These are phyloP conservation scores for Fibroporia radiculosa DNA, from an alignment of 768 basidiomycete species.

Conservation along the genomic window DNA sequence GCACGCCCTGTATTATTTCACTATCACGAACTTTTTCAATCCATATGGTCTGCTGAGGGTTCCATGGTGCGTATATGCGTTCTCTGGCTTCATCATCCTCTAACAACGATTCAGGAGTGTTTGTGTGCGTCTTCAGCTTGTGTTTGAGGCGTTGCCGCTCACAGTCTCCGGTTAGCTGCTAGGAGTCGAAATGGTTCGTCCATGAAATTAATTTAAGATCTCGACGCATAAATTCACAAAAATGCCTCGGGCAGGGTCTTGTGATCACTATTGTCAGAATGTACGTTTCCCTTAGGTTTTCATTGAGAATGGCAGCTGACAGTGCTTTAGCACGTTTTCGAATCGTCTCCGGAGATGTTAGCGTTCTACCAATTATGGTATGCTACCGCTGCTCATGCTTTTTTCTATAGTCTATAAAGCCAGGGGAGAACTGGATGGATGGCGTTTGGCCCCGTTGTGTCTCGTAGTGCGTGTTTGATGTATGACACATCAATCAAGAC, in stretches of 20 bases:
- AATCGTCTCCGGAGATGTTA: background rate
- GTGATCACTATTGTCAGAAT: background rate
- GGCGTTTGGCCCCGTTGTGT: too few species aligned
- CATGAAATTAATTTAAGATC: background rate
- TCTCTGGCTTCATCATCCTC: background rate
- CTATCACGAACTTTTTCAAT: background rate
- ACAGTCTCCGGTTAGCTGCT: background rate
- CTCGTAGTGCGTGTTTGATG: too few species aligned
- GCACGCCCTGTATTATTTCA: background rate
- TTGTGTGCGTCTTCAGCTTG: background rate
- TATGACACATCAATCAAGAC: too few species aligned
- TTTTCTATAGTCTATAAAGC: too few species aligned
- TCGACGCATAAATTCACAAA: background rate
- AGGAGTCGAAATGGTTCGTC: background rate
- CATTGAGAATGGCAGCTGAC: background rate
- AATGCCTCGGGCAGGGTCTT: background rate
- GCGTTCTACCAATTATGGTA: too few species aligned
- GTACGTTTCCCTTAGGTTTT: background rate
- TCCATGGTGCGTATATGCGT: background rate
- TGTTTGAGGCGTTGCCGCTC: background rate
- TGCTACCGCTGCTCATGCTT: too few species aligned
- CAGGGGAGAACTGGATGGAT: too few species aligned
- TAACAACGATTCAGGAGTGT: conserved; percentile 1
- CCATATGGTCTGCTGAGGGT: background rate
- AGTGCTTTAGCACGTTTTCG: background rate